Conservation (phyloP, 306 rosid genomes). For the Mimosa pudica region DNA sequence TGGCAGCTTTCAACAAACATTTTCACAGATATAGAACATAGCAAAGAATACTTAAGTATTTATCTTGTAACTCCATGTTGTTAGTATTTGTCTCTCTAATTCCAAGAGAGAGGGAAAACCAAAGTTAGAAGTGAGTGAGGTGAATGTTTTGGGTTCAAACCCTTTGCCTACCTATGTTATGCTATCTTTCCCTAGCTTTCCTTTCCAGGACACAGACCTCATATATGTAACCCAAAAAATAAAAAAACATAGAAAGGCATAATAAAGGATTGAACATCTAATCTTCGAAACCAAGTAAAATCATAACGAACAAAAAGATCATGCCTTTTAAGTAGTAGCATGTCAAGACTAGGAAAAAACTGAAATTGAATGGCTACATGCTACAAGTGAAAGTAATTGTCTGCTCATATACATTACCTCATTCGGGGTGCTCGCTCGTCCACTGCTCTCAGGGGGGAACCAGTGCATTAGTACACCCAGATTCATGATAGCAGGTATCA, state of each 20-base stretch:
- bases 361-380: constrained; percentile 4
- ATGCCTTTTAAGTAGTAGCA: background rate
- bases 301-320: background rate
- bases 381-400: constrained; percentile 6
- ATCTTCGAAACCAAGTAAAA: background rate
- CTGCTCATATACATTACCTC: constrained; percentile 56
- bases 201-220: background rate
- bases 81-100: too few relatives aligned
- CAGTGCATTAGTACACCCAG: constrained; percentile 96
- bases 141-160: background rate
- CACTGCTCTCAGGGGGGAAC: constrained; percentile 78
- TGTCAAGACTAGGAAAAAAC: background rate
- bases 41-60: too few relatives aligned
- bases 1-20: constrained; percentile 2
- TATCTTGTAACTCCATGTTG: too few relatives aligned
- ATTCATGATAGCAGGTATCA: constrained; percentile 86
- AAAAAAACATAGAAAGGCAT: background rate
- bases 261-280: background rate
- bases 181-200: background rate
- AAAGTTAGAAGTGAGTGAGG: background rate
- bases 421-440: constrained; percentile 38
- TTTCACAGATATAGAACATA: background rate
- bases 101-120: too few relatives aligned
- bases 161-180: background rate
- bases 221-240: background rate